Evolutionary conservation across 345 rosid species (phyloP).

Genomic region (Eucalyptus victrix): DNA sequence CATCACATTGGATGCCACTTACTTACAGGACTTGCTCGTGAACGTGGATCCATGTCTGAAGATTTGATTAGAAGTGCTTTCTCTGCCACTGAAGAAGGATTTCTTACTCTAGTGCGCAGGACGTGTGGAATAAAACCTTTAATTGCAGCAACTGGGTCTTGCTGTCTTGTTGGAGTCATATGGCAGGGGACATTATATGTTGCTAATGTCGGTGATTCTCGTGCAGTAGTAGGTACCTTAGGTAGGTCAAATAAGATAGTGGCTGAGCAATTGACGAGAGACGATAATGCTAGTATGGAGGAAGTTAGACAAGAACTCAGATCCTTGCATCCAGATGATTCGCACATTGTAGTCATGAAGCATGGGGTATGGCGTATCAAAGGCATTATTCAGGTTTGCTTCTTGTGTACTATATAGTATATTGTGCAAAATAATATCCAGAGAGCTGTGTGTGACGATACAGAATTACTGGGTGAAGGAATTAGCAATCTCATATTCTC

Average conservation of each 20-base stretch:
- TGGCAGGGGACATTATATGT: constrained; percentile 73
- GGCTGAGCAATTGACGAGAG: constrained; percentile 77
- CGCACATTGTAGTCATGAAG: constrained; percentile 70
- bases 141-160: constrained; percentile 86
- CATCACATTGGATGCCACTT: background rate
- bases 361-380: constrained; percentile 98
- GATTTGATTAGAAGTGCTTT: constrained; percentile 55
- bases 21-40: constrained; percentile 45
- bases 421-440: background rate
- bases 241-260: constrained; percentile 55
- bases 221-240: constrained; percentile 71
- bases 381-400: constrained; percentile 90
- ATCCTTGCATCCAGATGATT: constrained; percentile 81
- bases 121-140: constrained; percentile 53
- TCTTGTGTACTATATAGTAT: background rate
- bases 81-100: constrained; percentile 84
- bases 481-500: background rate
- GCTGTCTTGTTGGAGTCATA: constrained; percentile 84
- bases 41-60: constrained; percentile 52
- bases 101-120: constrained; percentile 78
- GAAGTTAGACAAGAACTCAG: constrained; percentile 87
- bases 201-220: constrained; percentile 93
- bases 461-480: background rate
- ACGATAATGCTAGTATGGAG: constrained; percentile 81
- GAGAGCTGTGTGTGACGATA: background rate